These are phyloP conservation scores for Rauvolfia tetraphylla DNA, from an alignment of 257 asterid species.

Conservation along the genomic window DNA sequence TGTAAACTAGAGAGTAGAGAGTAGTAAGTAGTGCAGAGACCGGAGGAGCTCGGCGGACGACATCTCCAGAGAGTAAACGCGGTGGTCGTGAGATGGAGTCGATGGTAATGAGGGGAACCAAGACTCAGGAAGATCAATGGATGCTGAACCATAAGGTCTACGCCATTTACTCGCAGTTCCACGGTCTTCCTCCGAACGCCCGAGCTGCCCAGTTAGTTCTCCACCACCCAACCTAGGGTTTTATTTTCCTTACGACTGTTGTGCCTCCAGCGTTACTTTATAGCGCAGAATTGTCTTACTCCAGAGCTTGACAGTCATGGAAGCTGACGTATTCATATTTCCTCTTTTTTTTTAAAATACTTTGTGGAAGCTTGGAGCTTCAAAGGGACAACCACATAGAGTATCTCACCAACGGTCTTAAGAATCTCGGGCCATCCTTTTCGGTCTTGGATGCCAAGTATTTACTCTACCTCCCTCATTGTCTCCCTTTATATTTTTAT, in stretches of 20 bases:
- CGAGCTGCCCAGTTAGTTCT: constrained; percentile 57
- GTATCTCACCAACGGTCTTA: constrained; percentile 63
- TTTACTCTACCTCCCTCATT: constrained; percentile 14
- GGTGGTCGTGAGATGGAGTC: constrained; percentile 35
- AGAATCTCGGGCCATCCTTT: constrained; percentile 55
- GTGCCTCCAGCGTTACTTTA: not conserved
- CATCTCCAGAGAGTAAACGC: not conserved
- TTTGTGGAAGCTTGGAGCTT: constrained; percentile 61
- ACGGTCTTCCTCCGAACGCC: constrained; percentile 62
- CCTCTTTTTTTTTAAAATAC: not conserved
- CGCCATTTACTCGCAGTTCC: constrained; percentile 45
- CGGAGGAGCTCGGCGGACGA: not conserved
- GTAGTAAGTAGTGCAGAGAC: no score
- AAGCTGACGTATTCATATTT: not conserved
- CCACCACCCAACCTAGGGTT: constrained; percentile 28
- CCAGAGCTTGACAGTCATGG: not conserved
- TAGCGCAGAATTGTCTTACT: not conserved
- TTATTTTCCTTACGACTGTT: constrained; percentile 8
- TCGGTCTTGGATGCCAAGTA: constrained; percentile 88
- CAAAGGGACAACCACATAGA: constrained; percentile 72
- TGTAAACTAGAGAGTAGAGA: no score
- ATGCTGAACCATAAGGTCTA: constrained; percentile 56
- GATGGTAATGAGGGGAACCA: constrained; percentile 28
- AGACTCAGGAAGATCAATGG: constrained; percentile 80
- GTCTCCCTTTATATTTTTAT: not conserved